Evolutionary conservation across 164 flowering plant species (phyloP).

Genomic region (Nymphaea thermarum): DNA sequence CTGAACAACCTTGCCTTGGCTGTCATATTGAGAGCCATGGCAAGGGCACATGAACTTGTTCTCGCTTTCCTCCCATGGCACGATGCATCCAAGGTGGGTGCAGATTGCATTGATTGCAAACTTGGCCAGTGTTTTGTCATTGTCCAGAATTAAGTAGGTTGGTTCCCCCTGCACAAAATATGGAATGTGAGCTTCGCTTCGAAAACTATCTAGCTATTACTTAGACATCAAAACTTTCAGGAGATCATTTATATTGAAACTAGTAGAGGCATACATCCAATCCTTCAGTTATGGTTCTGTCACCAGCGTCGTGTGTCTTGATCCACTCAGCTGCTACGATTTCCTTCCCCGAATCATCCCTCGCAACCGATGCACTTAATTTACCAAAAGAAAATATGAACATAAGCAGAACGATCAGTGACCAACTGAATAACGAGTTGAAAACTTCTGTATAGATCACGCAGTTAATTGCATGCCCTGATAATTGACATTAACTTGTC

Average conservation of each 20-base stretch:
- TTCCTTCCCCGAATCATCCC: constrained; percentile 88
- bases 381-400: neutral
- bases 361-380: constrained; percentile 5
- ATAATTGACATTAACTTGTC: neutral
- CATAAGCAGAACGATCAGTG: too few species aligned
- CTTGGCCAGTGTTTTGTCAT: constrained; percentile 67
- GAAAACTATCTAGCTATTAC: neutral
- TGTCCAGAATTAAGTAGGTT: constrained; percentile 85
- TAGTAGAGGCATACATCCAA: constrained; percentile 43
- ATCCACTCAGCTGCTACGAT: constrained; percentile 65
- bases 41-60: constrained; percentile 90
- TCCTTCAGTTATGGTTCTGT: constrained; percentile 77
- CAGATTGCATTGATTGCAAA: constrained; percentile 91
- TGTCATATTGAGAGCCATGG: constrained; percentile 93
- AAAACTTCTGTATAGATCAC: too few species aligned
- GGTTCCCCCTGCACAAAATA: constrained; percentile 68
- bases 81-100: constrained; percentile 95
- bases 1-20: constrained; percentile 77
- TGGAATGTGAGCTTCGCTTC: neutral
- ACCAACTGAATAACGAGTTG: neutral
- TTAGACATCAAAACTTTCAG: too few species aligned
- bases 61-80: constrained; percentile 72
- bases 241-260: neutral
- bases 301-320: constrained; percentile 78
- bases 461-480: neutral